Conservation (phyloP, 805 yeast genomes). For the Saturnispora besseyi region DNA sequence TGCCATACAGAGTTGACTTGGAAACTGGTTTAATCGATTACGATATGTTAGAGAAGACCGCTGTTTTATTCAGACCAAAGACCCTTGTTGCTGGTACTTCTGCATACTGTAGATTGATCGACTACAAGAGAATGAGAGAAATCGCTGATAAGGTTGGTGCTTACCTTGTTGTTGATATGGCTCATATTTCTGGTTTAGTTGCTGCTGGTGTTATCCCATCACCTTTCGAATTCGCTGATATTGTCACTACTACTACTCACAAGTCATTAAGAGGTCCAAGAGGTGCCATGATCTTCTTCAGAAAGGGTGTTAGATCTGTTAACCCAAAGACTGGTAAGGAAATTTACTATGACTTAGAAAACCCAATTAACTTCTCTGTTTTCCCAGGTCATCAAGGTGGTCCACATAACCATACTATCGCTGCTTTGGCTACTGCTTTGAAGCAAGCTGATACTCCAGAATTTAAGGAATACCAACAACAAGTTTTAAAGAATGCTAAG, state of each 20-base stretch:
- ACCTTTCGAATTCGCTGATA: conserved; percentile 89
- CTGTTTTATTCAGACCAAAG: conserved; percentile 86
- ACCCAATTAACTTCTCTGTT: conserved; percentile 88
- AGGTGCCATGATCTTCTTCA: conserved; percentile 96
- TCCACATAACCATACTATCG: conserved; percentile 96
- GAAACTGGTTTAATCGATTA: conserved; percentile 88
- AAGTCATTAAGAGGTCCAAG: conserved; percentile 98
- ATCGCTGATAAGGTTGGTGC: conserved; percentile 93
- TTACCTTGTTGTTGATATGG: conserved; percentile 89
- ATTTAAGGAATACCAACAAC: conserved; percentile 75
- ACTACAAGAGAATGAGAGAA: conserved; percentile 81
- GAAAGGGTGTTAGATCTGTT: conserved; percentile 83
- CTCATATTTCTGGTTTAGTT: conserved; percentile 92
- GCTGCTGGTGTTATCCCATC: conserved; percentile 92
- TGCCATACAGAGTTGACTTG: conserved; percentile 90
- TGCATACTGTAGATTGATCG: conserved; percentile 86
- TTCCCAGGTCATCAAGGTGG: conserved; percentile 99
- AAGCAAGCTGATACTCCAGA: conserved; percentile 88
- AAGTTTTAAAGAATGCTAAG: conserved; percentile 75
- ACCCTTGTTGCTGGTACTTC: conserved; percentile 95
- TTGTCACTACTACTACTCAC: conserved; percentile 96
- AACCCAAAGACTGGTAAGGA: conserved; percentile 75
- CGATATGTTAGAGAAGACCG: conserved; percentile 75
- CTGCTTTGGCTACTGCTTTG: conserved; percentile 91
- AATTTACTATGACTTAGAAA: conserved; percentile 77